Base-by-base conservation (phyloP, 345 rosid species). In the Syzygium grande region DNA sequence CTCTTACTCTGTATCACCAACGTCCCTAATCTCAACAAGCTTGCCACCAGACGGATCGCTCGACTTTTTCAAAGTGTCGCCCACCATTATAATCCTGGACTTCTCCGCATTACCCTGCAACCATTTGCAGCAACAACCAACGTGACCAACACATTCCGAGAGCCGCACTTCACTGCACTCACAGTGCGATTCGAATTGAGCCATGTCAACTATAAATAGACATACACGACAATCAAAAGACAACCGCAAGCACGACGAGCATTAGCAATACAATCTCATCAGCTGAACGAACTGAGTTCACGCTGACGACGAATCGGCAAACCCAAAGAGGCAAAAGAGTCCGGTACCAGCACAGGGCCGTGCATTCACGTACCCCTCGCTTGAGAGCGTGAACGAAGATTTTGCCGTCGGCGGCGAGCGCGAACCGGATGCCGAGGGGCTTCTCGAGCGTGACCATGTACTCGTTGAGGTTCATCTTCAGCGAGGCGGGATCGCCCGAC, bases 361-460 rank as follows among this genome's bases (percentile, higher is more conserved):
- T 9, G 5, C 46, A 68, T 68, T 21, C 80, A 38, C 54, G 43
- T 93, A 97, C 99, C 93, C 98, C 99, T 89, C 93, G 93, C 88
- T 92, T 95, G 16, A 97, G 93, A 89, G 97, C 93, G 91, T 94
- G 98, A 84, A 97, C 97, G 88, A 95, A 91, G 91, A 96, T 93
- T 87, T 91, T 93, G 49, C 98, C 98, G 84, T 96, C 98, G 11
- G 90, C 89, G 21, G 97, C 91, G 43, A 93, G 86, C 19, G 95
- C 99, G 86, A 97, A 96, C 17, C 98, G 97, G 89, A 97, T 94
- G 11, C 99, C 98, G 17, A 96, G 94, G 30, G 99, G 98, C 88
- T 95, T 96, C 89, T 95, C 93, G 2, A 97, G 94, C 41, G 97
- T 95, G 58, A 96, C 99, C 99, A 97, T 94, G 87, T 97, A 96